Base-by-base conservation (phyloP, 345 rosid genomes). In the Euclidium syriacum region DNA sequence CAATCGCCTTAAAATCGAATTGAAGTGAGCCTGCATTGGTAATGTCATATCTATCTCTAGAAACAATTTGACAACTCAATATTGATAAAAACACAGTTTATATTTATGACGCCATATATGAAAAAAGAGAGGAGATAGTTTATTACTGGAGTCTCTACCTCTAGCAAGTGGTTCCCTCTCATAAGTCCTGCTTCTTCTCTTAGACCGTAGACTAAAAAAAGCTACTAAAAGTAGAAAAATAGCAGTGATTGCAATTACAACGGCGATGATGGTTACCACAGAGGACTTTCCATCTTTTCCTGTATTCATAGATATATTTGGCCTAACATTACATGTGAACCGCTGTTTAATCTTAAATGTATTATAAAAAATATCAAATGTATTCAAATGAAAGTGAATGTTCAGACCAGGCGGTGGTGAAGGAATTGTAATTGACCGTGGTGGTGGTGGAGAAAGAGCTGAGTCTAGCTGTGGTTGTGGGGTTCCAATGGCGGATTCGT, bases 1-100 rank as follows among this genome's bases (percentile, higher is more conserved):
- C n/a, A n/a, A n/a, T n/a, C n/a, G n/a, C n/a, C n/a, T n/a, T n/a
- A n/a, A n/a, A n/a, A n/a, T n/a, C n/a, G n/a, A n/a, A n/a, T 53
- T 82, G 80, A 53, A 80, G 55, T 5, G 79, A 72, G 19, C 75
- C 81, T 48, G 18, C 52, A 23, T 27, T 51, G 7, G 68, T 44
- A 23, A 71, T 64, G 1, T 74, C 75, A 33, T 53, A 50, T 19
- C 3, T 35, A 48, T 2, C 83, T 80, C 29, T 15, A 7, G 16
- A 1, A 4, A 46, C 19, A 12, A 6, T 3, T 17, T 11, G 4
- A n/a, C 5, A 11, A 17, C 17, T 39, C 0, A n/a, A 4, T 1
- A 39, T 1, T 36, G 15, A 36, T 0, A 36, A n/a, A n/a, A n/a
- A n/a, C n/a, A n/a, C n/a, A n/a, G n/a, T n/a, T n/a, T n/a, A n/a